A percentile compares a stretch with the other conserved stretches of the same genome.
Evolutionary conservation across 2,329 filamentous ascomycete genomes (phyloP).

Genomic region (Neophaeococcomyces aloes): DNA sequence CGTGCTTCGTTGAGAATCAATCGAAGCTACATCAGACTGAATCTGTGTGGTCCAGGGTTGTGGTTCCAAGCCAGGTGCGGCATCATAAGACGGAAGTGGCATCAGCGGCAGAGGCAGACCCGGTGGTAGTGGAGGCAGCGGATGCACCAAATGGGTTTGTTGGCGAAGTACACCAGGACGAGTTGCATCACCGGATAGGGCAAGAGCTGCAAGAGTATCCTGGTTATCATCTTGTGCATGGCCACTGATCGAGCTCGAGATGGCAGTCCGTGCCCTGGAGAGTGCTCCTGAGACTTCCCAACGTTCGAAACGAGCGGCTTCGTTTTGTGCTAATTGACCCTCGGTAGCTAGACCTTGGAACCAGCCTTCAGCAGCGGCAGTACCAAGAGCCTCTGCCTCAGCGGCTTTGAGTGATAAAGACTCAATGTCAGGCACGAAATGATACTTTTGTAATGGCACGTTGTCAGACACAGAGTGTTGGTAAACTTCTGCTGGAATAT

Average conservation of each 20-base stretch:
- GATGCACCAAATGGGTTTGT: background rate
- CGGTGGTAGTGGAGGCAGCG: background rate
- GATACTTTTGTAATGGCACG: conserved; percentile 52
- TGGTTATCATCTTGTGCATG: background rate
- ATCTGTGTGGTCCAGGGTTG: background rate
- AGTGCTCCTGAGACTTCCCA: conserved; percentile 46
- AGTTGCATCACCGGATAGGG: too few species aligned
- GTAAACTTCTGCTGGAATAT: conserved; percentile 47
- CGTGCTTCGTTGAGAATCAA: conserved; percentile 6
- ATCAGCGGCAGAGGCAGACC: background rate
- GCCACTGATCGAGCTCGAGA: background rate
- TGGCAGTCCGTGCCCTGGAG: background rate
- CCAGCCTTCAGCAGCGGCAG: conserved; percentile 64
- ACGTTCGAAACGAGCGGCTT: conserved; percentile 62
- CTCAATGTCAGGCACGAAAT: conserved; percentile 49
- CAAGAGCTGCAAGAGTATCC: background rate
- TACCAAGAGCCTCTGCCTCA: conserved; percentile 54
- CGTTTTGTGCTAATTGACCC: conserved; percentile 50
- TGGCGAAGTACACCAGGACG: background rate
- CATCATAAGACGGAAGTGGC: conserved; percentile 2
- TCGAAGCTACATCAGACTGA: conserved; percentile 3
- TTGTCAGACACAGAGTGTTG: conserved; percentile 32
- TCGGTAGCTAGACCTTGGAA: conserved; percentile 59
- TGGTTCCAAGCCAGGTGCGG: background rate
- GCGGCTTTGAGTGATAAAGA: conserved; percentile 43